Evolutionary conservation across 2,329 filamentous ascomycete species (phyloP), one percentile per base, ranked within the genome.

Genomic region (Periconia digitata): DNA sequence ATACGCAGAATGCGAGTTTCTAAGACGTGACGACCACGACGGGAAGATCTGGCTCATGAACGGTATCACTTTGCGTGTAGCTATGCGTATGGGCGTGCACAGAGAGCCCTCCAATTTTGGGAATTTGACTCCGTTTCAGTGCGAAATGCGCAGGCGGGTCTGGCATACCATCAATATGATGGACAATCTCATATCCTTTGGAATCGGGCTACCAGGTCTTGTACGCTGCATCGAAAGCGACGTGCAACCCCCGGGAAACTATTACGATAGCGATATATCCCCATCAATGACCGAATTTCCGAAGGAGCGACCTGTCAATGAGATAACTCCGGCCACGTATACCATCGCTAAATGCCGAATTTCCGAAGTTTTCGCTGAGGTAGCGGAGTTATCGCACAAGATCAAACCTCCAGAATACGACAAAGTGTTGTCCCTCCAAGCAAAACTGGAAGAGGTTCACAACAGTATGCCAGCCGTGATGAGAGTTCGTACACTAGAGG

Each of bases 391-490:
- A 7, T 67, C 65, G 5, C 72, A 75, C 43, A 59, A 64, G 3
- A 66, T 72, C 3, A 61, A 60, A 2, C 59, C 68, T 4, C 70
- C 72, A 1, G 55, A 60, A 6, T 67, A 72, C 48, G 62, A 67
- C 3, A 61, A 69, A n/a, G 66, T 74, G 17, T 68, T 73, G 60
- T 56, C 60, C 3, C 55, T 76, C 6, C 71, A 76, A 40, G 54
- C 53, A 10, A 53, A 60, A 15, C 60, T 76, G 0, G 64, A 72
- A 23, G 62, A 67, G 41, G 69, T 67, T 3, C 64, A 68, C 46
- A 54, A 44, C 27, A 13, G 44, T 1, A 59, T 74, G n/a, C 73
- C 73, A 3, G 60, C 66, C 5, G 55, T 65, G 1, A 59, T 75
- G 22, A 63, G 62, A n/a, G 66, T 74, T 51, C 66, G 64, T 3